These are phyloP conservation scores for Lunasporangiospora selenospora DNA, from an alignment of 192 early-diverging fungal species.

Conservation along the genomic window DNA sequence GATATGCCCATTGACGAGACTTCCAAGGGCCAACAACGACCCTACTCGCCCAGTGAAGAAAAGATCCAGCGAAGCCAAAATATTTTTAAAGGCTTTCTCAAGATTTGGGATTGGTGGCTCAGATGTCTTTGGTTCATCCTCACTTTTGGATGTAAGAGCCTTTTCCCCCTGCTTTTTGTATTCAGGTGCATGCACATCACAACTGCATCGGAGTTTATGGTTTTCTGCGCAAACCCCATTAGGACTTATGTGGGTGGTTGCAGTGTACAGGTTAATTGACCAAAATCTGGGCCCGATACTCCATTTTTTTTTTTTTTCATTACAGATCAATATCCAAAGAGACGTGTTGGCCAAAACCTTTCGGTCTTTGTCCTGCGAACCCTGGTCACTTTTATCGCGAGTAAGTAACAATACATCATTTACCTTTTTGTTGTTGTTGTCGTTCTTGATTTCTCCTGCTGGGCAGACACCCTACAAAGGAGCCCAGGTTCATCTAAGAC, in stretches of 20 bases:
- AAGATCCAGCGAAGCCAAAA: too few species aligned
- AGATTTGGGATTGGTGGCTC: too few species aligned
- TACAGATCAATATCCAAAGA: constrained; percentile 15
- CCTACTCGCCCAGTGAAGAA: too few species aligned
- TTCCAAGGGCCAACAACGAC: too few species aligned
- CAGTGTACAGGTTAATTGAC: not conserved
- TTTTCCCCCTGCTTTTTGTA: too few species aligned
- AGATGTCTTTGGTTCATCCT: constrained; percentile 16
- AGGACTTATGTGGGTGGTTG: not conserved
- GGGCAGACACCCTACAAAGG: too few species aligned
- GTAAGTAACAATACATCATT: constrained; percentile 2
- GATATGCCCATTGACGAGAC: too few species aligned
- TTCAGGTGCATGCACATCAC: too few species aligned
- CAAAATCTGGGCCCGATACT: not conserved
- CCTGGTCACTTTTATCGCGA: constrained; percentile 5
- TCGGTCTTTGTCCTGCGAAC: constrained; percentile 3
- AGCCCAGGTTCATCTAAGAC: too few species aligned
- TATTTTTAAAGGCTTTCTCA: too few species aligned
- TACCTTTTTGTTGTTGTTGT: not conserved
- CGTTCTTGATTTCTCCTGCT: too few species aligned
- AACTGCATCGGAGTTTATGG: too few species aligned
- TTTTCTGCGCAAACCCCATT: not conserved
- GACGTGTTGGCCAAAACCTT: constrained; percentile 30
- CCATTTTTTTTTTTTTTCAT: not conserved
- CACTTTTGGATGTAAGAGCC: constrained; percentile 26